A percentile compares a stretch with the other conserved stretches of the same genome.
Conservation (phyloP, 2,329 filamentous ascomycete species). For the Rhynchosporium graminicola region DNA sequence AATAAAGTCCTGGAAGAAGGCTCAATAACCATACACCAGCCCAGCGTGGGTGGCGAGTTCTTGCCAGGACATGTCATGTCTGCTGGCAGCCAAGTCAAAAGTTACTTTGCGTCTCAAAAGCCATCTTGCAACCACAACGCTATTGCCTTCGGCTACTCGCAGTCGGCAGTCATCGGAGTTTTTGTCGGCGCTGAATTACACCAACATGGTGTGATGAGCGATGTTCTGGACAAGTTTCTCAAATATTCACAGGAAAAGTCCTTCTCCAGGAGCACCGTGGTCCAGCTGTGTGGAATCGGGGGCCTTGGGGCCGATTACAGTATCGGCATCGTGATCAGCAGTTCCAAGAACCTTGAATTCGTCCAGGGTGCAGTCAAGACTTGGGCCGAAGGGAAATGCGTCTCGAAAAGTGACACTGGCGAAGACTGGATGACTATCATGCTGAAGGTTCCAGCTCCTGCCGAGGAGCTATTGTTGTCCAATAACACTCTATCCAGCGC, state of each 20-base stretch:
- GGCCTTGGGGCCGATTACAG: neutral
- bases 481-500: neutral
- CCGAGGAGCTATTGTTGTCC: neutral
- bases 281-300: neutral
- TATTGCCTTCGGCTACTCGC: neutral
- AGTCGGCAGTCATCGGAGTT: neutral
- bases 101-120: constrained; percentile 1
- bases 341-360: constrained; percentile 1
- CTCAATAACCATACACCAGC: neutral
- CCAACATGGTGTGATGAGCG: neutral
- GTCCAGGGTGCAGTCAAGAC: constrained; percentile 3
- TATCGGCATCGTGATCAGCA: neutral
- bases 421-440: neutral
- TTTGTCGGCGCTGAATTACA: neutral
- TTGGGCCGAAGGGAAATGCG: neutral
- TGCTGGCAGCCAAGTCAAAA: neutral
- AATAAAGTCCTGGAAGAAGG: neutral
- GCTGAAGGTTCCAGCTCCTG: neutral
- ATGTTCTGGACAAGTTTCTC: constrained; percentile 1
- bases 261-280: too few species aligned
- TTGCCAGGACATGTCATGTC: neutral
- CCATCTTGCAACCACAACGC: neutral
- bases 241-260: neutral
- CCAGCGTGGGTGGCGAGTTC: neutral
- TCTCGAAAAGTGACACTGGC: neutral